These are phyloP conservation scores for Adansonia gregorii DNA, from an alignment of 441 rosid genomes.

Conservation along the genomic window DNA sequence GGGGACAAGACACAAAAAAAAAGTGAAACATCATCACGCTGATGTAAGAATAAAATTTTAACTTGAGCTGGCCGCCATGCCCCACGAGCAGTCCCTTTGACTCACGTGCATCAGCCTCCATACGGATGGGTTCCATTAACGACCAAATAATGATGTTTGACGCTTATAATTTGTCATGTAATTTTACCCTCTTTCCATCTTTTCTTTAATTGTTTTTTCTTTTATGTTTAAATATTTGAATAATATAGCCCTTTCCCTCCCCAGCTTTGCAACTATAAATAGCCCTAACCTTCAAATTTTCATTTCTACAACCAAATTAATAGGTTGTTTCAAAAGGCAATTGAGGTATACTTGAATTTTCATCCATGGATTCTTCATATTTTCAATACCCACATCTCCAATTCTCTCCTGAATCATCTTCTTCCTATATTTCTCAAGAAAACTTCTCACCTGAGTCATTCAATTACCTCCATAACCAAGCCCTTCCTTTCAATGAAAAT, in stretches of 20 bases:
- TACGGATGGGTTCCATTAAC: conserved; percentile 36
- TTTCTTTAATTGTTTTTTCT: background rate
- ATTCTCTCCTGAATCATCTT: conserved; percentile 40
- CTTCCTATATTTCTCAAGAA: conserved; percentile 38
- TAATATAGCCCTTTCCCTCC: conserved; percentile 18
- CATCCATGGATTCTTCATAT: conserved; percentile 40
- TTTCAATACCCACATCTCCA: conserved; percentile 39
- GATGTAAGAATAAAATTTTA: conserved; percentile 27
- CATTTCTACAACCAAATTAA: background rate
- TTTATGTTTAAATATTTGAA: background rate
- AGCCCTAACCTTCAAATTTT: conserved; percentile 16
- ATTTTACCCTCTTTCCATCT: conserved; percentile 30
- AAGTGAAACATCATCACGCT: background rate
- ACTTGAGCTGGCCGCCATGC: conserved; percentile 56
- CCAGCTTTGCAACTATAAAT: conserved; percentile 12
- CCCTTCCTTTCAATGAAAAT: conserved; percentile 49
- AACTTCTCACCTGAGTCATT: conserved; percentile 29
- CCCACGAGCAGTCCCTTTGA: conserved; percentile 44
- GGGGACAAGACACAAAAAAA: no score
- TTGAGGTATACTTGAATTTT: background rate
- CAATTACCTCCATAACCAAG: conserved; percentile 21
- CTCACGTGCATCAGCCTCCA: conserved; percentile 49
- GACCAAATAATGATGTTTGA: conserved; percentile 32
- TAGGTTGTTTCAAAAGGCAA: background rate
- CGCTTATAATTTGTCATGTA: conserved; percentile 28